Evolutionary conservation across 345 rosid genomes (phyloP), one percentile per base, ranked within the genome.

Genomic region (Laguncularia racemosa): DNA sequence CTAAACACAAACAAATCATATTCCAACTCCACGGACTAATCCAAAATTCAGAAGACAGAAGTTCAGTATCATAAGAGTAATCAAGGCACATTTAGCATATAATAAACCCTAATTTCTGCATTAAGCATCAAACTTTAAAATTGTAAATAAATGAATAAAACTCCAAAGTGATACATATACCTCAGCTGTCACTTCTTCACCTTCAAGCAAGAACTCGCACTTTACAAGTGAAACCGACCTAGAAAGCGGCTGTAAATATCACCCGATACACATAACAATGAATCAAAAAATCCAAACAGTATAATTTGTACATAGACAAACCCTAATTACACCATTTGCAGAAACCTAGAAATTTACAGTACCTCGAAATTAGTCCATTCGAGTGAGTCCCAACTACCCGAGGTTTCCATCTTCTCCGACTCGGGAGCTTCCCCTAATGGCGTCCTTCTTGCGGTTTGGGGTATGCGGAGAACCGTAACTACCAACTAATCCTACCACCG

Each of bases 311-410:
- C 7, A 4, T 33, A 33, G 40, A 33, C 9, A 33, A 33, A 33
- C 40, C 9, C 40, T 1, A 33, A 33, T 33, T 33, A 33, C 40
- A 33, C 40, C 9, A 33, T 4, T 33, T 33, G 10, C 40, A 33
- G 7, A 7, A 33, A 33, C 6, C 6, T 33, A 33, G 40, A 33
- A 0, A 6, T 6, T 26, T 2, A 33, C 51, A 33, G 28, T 52
- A 85, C 96, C 72, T 88, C 98, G 53, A 68, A 44, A 77, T 88
- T 73, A 66, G 80, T 79, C 96, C 96, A 91, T 65, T 84, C 98
- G 61, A 88, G 77, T 46, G 78, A 79, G 67, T 88, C 90, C 96
- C 96, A 91, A 72, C 91, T 80, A 51, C 85, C 88, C 50, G 82
- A 69, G 55, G 79, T 82, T 20, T 91, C 96, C 79, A 85, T 80